These are phyloP conservation scores for Thyridium curvatum DNA, from an alignment of 2,329 filamentous ascomycete genomes.

Conservation along the genomic window DNA sequence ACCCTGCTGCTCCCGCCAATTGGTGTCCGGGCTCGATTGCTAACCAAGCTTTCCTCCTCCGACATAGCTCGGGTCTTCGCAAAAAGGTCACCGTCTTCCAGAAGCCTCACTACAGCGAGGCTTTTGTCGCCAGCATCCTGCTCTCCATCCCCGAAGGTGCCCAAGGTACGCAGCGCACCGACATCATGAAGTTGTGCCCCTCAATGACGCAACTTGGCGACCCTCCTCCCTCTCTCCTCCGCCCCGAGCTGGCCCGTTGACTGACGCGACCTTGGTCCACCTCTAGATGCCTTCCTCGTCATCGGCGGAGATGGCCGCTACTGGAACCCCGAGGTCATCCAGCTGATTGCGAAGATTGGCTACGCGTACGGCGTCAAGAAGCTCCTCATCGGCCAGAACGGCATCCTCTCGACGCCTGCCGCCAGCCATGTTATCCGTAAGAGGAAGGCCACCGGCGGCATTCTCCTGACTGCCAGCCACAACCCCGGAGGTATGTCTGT, in stretches of 20 bases:
- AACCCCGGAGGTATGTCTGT: constrained; percentile 79
- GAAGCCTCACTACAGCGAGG: constrained; percentile 89
- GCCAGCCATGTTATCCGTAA: constrained; percentile 95
- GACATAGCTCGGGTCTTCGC: constrained; percentile 80
- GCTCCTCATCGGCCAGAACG: constrained; percentile 90
- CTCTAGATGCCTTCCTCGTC: constrained; percentile 69
- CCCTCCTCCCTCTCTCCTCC: too few species aligned
- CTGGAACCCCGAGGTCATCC: constrained; percentile 95
- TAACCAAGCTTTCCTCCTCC: constrained; percentile 4
- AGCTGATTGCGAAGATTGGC: constrained; percentile 95
- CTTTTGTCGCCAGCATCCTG: constrained; percentile 90
- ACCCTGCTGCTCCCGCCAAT: constrained; percentile 3
- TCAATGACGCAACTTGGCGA: too few species aligned
- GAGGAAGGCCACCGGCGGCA: constrained; percentile 90
- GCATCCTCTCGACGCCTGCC: constrained; percentile 93
- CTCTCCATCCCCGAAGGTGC: constrained; percentile 94
- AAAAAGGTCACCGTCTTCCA: constrained; percentile 99
- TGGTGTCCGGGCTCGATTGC: neutral
- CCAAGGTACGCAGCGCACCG: constrained; percentile 57
- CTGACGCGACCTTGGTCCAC: too few species aligned
- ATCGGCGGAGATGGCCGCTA: constrained; percentile 96
- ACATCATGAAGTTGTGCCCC: too few species aligned
- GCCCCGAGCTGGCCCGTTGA: constrained; percentile 7
- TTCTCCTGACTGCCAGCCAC: constrained; percentile 93
- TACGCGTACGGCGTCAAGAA: constrained; percentile 98